A percentile compares a stretch with the other conserved stretches of the same genome.
These are phyloP conservation scores for Stachybotrys chartarum DNA, from an alignment of 2,329 filamentous ascomycete species.

Conservation along the genomic window DNA sequence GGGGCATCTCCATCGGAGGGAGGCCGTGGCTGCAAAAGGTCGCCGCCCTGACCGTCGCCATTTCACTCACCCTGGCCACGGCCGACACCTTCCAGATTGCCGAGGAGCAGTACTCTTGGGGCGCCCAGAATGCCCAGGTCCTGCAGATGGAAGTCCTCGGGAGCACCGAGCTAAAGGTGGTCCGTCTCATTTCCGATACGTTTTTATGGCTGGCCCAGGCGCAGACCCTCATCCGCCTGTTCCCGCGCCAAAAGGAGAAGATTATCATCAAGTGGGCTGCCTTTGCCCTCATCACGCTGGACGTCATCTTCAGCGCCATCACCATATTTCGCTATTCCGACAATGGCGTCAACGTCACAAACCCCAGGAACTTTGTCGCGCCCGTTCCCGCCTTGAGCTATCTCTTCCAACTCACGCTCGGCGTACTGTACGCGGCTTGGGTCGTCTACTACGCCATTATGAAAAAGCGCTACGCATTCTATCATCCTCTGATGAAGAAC, in stretches of 20 bases:
- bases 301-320: constrained; percentile 83
- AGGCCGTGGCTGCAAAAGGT: constrained; percentile 90
- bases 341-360: constrained; percentile 44
- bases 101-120: constrained; percentile 69
- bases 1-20: constrained; percentile 78
- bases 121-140: constrained; percentile 70
- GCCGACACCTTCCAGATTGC: constrained; percentile 85
- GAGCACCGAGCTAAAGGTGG: constrained; percentile 79
- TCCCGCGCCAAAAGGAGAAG: constrained; percentile 94
- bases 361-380: constrained; percentile 73
- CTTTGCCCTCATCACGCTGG: constrained; percentile 84
- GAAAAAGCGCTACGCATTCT: constrained; percentile 86
- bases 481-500: constrained; percentile 84
- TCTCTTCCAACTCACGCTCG: constrained; percentile 80
- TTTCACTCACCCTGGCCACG: constrained; percentile 90
- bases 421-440: constrained; percentile 85
- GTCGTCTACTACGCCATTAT: constrained; percentile 90
- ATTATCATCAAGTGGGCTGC: constrained; percentile 98
- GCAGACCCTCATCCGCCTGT: constrained; percentile 90
- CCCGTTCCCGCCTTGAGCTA: constrained; percentile 89
- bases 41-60: constrained; percentile 63
- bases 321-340: constrained; percentile 68
- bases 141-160: constrained; percentile 75
- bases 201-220: constrained; percentile 97
- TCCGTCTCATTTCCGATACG: constrained; percentile 88